Percentiles rank a stretch among this genome's conserved stretches.
phyloP scores from a whole-genome alignment of 139 green algal genomes.

The Prasinococcaceae sp. region DNA sequence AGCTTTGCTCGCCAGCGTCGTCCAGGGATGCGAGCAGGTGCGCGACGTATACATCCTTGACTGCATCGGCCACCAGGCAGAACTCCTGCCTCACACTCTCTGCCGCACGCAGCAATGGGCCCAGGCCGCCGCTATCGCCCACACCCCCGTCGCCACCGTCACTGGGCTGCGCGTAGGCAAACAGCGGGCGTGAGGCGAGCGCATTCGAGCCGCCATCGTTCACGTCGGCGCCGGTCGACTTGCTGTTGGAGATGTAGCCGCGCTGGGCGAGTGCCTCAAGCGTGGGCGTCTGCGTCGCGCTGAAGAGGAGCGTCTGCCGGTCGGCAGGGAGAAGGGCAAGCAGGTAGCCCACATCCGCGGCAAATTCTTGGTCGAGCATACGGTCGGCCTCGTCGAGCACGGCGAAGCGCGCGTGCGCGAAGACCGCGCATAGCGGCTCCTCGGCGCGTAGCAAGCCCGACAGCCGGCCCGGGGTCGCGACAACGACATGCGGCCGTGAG shows the following conservation, averaged over 20 bases:
- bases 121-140: too few relatives aligned
- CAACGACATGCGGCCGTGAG: constrained; percentile 71
- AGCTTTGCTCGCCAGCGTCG: constrained; percentile 29
- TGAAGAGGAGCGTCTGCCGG: constrained; percentile 89
- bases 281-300: constrained; percentile 72
- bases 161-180: too few relatives aligned
- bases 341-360: constrained; percentile 40
- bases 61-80: constrained; percentile 79
- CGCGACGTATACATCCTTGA: constrained; percentile 94
- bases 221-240: too few relatives aligned
- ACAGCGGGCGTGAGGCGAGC: too few relatives aligned
- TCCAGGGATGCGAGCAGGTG: constrained; percentile 60
- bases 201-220: too few relatives aligned
- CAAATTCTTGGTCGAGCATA: constrained; percentile 74
- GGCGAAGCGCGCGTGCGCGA: constrained; percentile 47
- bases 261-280: too few relatives aligned
- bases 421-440: constrained; percentile 11
- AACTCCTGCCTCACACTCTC: constrained; percentile 65
- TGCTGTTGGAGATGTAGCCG: too few relatives aligned
- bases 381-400: constrained; percentile 92
- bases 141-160: too few relatives aligned
- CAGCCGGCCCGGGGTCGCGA: constrained; percentile 85
- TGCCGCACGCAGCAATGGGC: too few relatives aligned
- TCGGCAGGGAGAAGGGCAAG: constrained; percentile 18
- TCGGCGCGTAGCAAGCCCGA: constrained; percentile 17